phyloP scores from a whole-genome alignment of 2,329 filamentous ascomycete genomes.

The Colletotrichum sp. region DNA sequence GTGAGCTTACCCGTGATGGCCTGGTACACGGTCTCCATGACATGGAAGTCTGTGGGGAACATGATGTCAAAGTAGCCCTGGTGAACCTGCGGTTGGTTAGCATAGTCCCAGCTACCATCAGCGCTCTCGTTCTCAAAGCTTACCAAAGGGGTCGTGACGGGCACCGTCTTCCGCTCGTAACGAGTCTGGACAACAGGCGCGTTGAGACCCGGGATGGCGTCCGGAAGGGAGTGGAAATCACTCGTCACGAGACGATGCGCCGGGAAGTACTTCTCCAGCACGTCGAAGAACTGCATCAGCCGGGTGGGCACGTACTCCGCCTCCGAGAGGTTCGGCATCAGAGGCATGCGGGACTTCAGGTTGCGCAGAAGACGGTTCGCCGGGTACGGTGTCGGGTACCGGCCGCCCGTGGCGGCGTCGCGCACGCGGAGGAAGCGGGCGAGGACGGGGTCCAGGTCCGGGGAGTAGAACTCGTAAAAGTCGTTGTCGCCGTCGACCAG shows the following conservation, averaged over 20 bases:
- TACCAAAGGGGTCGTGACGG: conserved; percentile 89
- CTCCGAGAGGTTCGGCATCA: conserved; percentile 75
- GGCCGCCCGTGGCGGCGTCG: conserved; percentile 72
- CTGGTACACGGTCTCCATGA: conserved; percentile 91
- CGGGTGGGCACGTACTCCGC: conserved; percentile 95
- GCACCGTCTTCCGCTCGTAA: conserved; percentile 85
- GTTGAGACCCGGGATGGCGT: conserved; percentile 84
- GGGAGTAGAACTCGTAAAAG: conserved; percentile 93
- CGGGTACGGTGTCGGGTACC: conserved; percentile 67
- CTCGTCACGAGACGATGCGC: conserved; percentile 86
- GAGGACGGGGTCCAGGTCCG: conserved; percentile 80
- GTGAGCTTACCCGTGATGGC: conserved; percentile 93
- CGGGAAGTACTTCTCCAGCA: conserved; percentile 87
- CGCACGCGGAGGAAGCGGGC: conserved; percentile 85
- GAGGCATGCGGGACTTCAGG: conserved; percentile 69
- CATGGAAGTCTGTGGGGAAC: conserved; percentile 93
- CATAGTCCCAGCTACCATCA: not conserved
- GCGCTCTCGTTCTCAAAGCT: conserved; percentile 34
- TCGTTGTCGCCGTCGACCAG: conserved; percentile 86
- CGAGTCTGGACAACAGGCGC: conserved; percentile 96
- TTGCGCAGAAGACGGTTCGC: conserved; percentile 61
- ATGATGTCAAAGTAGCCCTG: conserved; percentile 99
- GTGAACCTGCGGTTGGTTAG: conserved; percentile 69
- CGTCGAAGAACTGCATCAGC: conserved; percentile 96
- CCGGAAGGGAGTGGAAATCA: conserved; percentile 87